Base-by-base conservation (phyloP, 495 filamentous ascomycete species). In the Xylaria telfairii region DNA sequence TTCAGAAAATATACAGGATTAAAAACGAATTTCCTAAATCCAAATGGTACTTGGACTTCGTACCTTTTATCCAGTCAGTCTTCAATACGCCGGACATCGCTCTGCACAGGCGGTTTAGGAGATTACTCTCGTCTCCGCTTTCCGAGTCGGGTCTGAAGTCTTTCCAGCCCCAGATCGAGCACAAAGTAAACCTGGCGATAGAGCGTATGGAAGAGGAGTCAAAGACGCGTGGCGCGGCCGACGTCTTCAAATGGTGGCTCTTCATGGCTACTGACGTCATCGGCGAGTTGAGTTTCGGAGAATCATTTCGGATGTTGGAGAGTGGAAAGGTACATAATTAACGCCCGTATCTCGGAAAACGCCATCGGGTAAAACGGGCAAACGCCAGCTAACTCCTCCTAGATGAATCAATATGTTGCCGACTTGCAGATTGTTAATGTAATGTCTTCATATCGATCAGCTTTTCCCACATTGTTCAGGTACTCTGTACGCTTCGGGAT, bases 241-340 rank as follows among this genome's bases (percentile, higher is more conserved):
- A 90, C 74, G 74, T 89, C 4, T 82, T 84, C 65, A 86, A 87
- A 56, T 89, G 88, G 88, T 87, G 79, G 78, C 61, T 85, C 6
- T 88, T 87, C 70, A 83, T 89, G 82, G 77, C 85, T 2, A 85
- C 86, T 0, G 88, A 89, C 70, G 77, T 89, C 15, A 86, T 88
- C 51, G 82, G 82, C 0, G 81, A 88, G 49, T 74, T 89, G 42
- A 82, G 78, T 41, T 90, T 89, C 72, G 87, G 87, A 0, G 83
- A 87, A 12, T 85, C 83, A 0, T 89, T 90, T 69, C 75, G 76
- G 1, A 87, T 83, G 78, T 77, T 89, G 13, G 87, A 90, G 56
- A 49, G 68, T 17, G 84, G 85, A 4, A 75, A 84, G 74, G 84
- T 86, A 62, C 65, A 71, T 68, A 10, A 28, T 71, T 0, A 63